phyloP scores from a whole-genome alignment of 192 early-diverging fungal genomes.

The Rhizophlyctis rosea region DNA sequence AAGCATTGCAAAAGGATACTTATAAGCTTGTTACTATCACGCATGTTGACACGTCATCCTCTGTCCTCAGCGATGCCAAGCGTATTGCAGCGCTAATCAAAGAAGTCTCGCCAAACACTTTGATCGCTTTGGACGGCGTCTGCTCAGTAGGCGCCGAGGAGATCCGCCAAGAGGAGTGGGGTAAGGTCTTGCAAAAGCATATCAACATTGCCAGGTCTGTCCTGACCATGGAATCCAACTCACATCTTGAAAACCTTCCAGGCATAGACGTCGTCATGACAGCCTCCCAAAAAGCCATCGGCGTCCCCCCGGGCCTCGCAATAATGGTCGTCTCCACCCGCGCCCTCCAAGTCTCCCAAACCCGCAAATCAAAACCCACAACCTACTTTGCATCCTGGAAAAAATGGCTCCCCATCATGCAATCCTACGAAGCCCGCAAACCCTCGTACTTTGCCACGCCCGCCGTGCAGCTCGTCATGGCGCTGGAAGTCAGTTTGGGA shows the following conservation, averaged over 20 bases:
- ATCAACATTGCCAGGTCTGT: too few relatives aligned
- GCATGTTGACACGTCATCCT: conserved; percentile 95
- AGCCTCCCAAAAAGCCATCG: conserved; percentile 93
- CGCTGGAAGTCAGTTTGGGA: conserved; percentile 79
- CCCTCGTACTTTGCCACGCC: conserved; percentile 97
- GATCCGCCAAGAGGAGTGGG: conserved; percentile 89
- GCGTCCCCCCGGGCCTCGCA: conserved; percentile 89
- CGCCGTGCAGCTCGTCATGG: conserved; percentile 87
- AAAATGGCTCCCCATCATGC: conserved; percentile 97
- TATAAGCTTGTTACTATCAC: conserved; percentile 91
- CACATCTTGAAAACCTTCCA: too few relatives aligned
- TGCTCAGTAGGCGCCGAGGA: conserved; percentile 93
- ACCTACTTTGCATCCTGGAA: conserved; percentile 90
- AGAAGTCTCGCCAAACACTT: conserved; percentile 74
- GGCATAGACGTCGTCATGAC: conserved; percentile 86
- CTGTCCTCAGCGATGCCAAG: conserved; percentile 83
- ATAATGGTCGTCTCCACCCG: conserved; percentile 81
- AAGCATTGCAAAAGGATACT: conserved; percentile 49
- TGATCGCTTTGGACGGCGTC: conserved; percentile 93
- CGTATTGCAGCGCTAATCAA: conserved; percentile 70
- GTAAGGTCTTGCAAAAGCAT: too few relatives aligned
- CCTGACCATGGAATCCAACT: too few relatives aligned
- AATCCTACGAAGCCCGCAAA: conserved; percentile 89
- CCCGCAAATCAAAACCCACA: conserved; percentile 72
- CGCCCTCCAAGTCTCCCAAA: conserved; percentile 63